A percentile compares a stretch with the other conserved stretches of the same genome.
These are phyloP conservation scores for Tulasnella sp. DNA, from an alignment of 768 basidiomycete species.

Conservation along the genomic window DNA sequence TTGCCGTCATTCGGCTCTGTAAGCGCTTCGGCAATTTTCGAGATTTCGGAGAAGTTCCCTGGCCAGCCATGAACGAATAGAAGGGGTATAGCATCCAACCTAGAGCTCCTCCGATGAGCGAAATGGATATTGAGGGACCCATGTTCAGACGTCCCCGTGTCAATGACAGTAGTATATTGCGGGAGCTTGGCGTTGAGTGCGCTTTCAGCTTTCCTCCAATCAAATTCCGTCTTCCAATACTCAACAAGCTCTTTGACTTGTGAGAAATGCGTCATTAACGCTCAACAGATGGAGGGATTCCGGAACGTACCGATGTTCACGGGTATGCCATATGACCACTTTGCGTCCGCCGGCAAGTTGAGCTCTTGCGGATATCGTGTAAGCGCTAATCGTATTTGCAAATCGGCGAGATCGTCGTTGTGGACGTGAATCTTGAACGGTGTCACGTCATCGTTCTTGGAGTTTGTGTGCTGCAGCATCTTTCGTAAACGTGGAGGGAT, in stretches of 20 bases:
- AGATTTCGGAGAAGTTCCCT: not conserved
- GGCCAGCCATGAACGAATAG: not conserved
- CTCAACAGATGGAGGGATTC: not conserved
- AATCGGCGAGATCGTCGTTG: not conserved
- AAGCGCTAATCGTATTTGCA: not conserved
- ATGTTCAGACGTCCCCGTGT: not conserved
- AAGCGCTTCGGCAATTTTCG: not conserved
- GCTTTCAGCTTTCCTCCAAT: not conserved
- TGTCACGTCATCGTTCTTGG: not conserved
- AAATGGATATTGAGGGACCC: not conserved
- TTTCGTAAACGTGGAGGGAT: too few species aligned
- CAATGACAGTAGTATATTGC: not conserved
- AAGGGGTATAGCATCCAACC: not conserved
- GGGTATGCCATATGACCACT: not conserved
- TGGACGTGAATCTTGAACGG: not conserved
- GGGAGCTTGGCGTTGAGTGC: not conserved
- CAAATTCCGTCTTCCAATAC: conserved; percentile 1
- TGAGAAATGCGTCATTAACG: not conserved
- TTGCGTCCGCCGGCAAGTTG: not conserved
- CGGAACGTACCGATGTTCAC: not conserved
- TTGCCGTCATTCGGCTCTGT: not conserved
- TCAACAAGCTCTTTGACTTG: not conserved
- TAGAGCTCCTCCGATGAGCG: not conserved
- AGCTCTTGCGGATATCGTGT: not conserved
- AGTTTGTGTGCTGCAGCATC: too few species aligned